Conservation (phyloP, 306 rosid genomes). For the Malus domestica region DNA sequence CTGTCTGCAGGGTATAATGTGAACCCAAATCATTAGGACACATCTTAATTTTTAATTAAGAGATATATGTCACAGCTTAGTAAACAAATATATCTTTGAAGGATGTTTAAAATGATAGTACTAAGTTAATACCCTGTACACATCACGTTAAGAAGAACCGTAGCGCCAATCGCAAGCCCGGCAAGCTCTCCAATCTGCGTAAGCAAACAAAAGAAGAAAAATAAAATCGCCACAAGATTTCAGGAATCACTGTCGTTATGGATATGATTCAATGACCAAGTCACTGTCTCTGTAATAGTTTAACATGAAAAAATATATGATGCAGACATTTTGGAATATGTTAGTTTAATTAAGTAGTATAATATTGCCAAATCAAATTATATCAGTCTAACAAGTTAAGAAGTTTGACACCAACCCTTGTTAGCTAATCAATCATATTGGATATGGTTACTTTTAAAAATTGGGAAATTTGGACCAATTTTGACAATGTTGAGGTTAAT, state of each 20-base stretch:
- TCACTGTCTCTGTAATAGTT: not conserved
- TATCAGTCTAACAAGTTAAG: slow-evolving; percentile 3
- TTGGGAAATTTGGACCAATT: not conserved
- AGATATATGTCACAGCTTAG: not conserved
- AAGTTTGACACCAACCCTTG: not conserved
- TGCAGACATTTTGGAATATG: not conserved
- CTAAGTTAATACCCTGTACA: slow-evolving; percentile 50
- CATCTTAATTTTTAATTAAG: not conserved
- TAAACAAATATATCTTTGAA: not conserved
- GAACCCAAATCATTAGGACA: not conserved
- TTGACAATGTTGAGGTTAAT: not conserved
- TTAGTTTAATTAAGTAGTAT: not conserved
- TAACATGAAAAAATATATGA: not conserved
- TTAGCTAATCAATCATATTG: slow-evolving; percentile 1
- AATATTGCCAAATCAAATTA: not conserved
- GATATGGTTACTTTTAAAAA: not conserved
- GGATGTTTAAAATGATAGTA: not conserved
- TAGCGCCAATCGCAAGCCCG: slow-evolving; percentile 74
- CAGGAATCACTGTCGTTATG: not conserved
- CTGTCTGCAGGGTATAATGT: slow-evolving; percentile 37
- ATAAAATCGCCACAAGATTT: not conserved
- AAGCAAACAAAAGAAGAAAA: not conserved
- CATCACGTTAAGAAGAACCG: slow-evolving; percentile 68
- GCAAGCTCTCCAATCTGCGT: slow-evolving; percentile 83
- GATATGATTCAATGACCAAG: not conserved